Evolutionary conservation across 2,329 filamentous ascomycete genomes (phyloP).

Genomic region (Ceratocystiopsis brevicomis): DNA sequence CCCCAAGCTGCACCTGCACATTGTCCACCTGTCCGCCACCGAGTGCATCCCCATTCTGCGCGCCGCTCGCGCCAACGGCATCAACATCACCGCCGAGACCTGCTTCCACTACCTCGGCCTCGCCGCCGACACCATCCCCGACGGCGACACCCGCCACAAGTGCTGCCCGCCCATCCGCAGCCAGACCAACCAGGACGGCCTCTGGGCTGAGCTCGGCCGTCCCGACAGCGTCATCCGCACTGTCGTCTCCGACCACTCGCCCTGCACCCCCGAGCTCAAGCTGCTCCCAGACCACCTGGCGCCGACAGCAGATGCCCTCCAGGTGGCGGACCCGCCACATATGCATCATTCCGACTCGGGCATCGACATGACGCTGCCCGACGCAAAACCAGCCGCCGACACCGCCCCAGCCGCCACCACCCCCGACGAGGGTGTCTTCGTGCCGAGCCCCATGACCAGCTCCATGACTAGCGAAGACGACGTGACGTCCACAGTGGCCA

Average conservation of each 20-base stretch:
- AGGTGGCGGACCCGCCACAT: constrained; percentile 9
- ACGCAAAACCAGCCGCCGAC: constrained; percentile 14
- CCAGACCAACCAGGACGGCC: constrained; percentile 59
- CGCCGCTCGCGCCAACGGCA: constrained; percentile 48
- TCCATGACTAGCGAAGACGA: too few relatives aligned
- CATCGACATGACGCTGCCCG: constrained; percentile 26
- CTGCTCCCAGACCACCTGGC: constrained; percentile 52
- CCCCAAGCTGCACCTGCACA: constrained; percentile 70
- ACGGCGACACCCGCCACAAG: constrained; percentile 83
- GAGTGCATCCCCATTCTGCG: constrained; percentile 70
- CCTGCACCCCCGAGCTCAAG: constrained; percentile 89
- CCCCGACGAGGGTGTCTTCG: constrained; percentile 9
- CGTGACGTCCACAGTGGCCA: background rate
- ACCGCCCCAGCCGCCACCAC: background rate
- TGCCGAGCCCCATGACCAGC: background rate
- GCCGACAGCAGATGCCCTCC: background rate
- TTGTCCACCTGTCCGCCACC: constrained; percentile 81
- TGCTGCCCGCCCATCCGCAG: constrained; percentile 85
- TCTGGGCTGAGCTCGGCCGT: constrained; percentile 66
- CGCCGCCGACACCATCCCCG: constrained; percentile 59
- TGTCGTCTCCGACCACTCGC: constrained; percentile 87
- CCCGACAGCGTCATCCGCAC: constrained; percentile 68
- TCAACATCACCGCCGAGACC: constrained; percentile 84
- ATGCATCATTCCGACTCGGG: constrained; percentile 34
- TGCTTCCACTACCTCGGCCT: constrained; percentile 90